phyloP scores from a whole-genome alignment of 768 basidiomycete species.

The Suillus bovinus region DNA sequence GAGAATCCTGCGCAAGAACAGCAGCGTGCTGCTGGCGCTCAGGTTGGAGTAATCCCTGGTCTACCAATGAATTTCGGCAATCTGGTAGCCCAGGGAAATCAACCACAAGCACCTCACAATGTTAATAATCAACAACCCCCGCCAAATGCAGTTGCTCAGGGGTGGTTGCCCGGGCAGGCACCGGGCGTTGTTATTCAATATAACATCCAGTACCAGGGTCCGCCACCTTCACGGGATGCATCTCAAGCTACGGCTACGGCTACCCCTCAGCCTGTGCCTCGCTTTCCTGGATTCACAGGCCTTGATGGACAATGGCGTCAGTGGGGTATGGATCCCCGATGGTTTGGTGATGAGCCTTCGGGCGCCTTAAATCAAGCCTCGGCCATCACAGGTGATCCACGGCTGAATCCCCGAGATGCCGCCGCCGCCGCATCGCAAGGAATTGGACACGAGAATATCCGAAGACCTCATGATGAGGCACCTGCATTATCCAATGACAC shows the following conservation, averaged over 20 bases:
- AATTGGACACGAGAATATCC: slow-evolving; percentile 17
- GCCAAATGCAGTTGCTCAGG: slow-evolving; percentile 32
- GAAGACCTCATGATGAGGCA: background rate
- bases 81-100: slow-evolving; percentile 22
- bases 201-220: slow-evolving; percentile 57
- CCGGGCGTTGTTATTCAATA: slow-evolving; percentile 62
- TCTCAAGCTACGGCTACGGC: slow-evolving; percentile 23
- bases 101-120: slow-evolving; percentile 39
- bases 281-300: slow-evolving; percentile 62
- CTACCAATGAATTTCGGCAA: slow-evolving; percentile 32
- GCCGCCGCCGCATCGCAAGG: slow-evolving; percentile 68
- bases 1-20: slow-evolving; percentile 45
- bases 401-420: slow-evolving; percentile 47
- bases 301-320: slow-evolving; percentile 67
- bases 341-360: slow-evolving; percentile 16
- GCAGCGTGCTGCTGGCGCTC: slow-evolving; percentile 27
- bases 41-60: slow-evolving; percentile 32
- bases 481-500: background rate
- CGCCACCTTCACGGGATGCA: slow-evolving; percentile 17
- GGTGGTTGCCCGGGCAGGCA: slow-evolving; percentile 36
- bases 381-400: slow-evolving; percentile 6
- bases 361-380: slow-evolving; percentile 5
- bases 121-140: slow-evolving; percentile 47
- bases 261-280: slow-evolving; percentile 48
- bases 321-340: slow-evolving; percentile 49